Conservation (phyloP, 345 rosid species). For the Arabidopsis thaliana region DNA sequence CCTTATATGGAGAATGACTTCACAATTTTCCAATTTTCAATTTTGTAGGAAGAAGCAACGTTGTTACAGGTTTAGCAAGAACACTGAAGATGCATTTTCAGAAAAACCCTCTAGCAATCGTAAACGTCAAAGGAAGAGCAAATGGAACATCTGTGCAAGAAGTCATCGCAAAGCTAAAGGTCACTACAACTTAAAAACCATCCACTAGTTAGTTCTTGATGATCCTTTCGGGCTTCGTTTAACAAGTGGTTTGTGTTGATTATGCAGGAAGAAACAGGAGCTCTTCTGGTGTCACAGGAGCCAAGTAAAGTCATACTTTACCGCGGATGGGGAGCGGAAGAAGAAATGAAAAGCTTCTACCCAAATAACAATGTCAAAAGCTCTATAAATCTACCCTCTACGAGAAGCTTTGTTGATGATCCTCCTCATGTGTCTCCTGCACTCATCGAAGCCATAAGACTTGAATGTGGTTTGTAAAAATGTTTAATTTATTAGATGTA, state of each 20-base stretch:
- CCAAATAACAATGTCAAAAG: constrained; percentile 37
- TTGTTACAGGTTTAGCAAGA: constrained; percentile 80
- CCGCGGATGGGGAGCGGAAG: constrained; percentile 85
- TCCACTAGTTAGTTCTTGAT: constrained; percentile 1
- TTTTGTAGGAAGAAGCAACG: constrained; percentile 74
- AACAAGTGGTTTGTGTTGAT: constrained; percentile 6
- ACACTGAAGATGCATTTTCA: constrained; percentile 70
- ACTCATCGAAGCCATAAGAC: constrained; percentile 76
- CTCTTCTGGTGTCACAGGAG: constrained; percentile 83
- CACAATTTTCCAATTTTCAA: background rate
- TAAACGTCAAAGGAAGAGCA: constrained; percentile 91
- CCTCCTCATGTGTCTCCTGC: constrained; percentile 62
- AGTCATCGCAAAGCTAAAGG: constrained; percentile 83
- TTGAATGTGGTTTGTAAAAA: constrained; percentile 71
- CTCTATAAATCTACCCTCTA: constrained; percentile 31
- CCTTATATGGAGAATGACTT: background rate
- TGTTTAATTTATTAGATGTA: background rate
- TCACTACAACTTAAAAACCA: constrained; percentile 31
- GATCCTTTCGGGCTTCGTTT: background rate
- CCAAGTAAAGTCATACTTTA: constrained; percentile 89
- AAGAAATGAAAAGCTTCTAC: constrained; percentile 47
- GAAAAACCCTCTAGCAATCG: constrained; percentile 85
- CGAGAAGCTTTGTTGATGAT: constrained; percentile 28
- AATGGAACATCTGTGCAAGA: constrained; percentile 93
- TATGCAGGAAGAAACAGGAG: constrained; percentile 84